Evolutionary conservation across 2,329 filamentous ascomycete species (phyloP).

Genomic region (Cladosporium colombiae): DNA sequence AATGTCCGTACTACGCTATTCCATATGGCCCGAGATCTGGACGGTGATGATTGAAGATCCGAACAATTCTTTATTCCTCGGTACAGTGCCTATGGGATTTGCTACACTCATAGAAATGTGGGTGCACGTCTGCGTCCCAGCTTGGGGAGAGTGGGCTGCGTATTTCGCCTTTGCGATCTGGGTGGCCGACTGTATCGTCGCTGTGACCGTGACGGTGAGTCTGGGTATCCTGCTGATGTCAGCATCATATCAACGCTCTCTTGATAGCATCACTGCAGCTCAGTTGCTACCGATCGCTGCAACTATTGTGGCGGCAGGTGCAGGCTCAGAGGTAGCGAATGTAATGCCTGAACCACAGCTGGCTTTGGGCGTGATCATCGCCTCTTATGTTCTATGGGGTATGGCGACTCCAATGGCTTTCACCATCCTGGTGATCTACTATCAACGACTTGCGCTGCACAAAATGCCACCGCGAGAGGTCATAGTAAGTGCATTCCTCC

Average conservation of each 20-base stretch:
- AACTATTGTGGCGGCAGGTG: conserved; percentile 64
- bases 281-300: conserved; percentile 68
- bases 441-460: conserved; percentile 67
- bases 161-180: conserved; percentile 51
- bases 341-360: conserved; percentile 57
- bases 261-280: conserved; percentile 61
- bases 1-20: conserved; percentile 62
- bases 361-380: conserved; percentile 62
- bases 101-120: conserved; percentile 36
- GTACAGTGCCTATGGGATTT: conserved; percentile 37
- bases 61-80: conserved; percentile 68
- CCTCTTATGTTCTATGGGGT: conserved; percentile 69
- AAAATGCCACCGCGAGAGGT: conserved; percentile 67
- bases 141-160: conserved; percentile 47
- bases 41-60: conserved; percentile 66
- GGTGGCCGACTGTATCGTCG: conserved; percentile 51
- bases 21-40: conserved; percentile 67
- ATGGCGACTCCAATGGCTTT: conserved; percentile 63
- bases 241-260: conserved; percentile 41
- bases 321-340: conserved; percentile 65
- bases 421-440: conserved; percentile 67
- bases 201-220: conserved; percentile 39
- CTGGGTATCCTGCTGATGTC: conserved; percentile 46
- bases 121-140: conserved; percentile 32
- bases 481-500: conserved; percentile 68